These are phyloP conservation scores for Botrytis hyacinthi DNA, from an alignment of 2,329 filamentous ascomycete genomes.

Conservation along the genomic window DNA sequence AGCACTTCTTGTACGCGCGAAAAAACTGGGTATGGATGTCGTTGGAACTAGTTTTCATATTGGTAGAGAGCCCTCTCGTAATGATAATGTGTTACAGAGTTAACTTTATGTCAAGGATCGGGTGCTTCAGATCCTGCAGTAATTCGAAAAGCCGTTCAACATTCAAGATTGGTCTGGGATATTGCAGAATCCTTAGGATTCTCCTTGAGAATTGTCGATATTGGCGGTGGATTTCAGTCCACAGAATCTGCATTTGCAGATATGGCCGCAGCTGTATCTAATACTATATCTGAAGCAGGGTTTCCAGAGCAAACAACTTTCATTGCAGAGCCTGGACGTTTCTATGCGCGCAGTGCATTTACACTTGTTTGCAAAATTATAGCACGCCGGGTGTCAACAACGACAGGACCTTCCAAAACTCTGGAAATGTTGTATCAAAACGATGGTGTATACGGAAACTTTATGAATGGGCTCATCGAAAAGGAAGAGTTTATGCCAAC, in stretches of 20 bases:
- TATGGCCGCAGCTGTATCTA: not conserved
- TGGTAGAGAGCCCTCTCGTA: not conserved
- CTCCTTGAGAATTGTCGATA: not conserved
- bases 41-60: slow-evolving; percentile 8
- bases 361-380: slow-evolving; percentile 1
- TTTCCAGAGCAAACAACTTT: not conserved
- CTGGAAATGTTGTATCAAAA: slow-evolving; percentile 8
- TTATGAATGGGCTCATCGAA: slow-evolving; percentile 1
- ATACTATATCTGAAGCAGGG: not conserved
- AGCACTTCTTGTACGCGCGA: not conserved
- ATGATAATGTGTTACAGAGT: too few species aligned
- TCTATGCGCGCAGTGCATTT: not conserved
- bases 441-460: not conserved
- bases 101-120: not conserved
- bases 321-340: not conserved
- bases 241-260: not conserved
- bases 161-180: slow-evolving; percentile 2
- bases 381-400: not conserved
- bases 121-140: not conserved
- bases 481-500: not conserved
- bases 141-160: not conserved
- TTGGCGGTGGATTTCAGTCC: slow-evolving; percentile 5
- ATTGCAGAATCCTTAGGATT: not conserved
- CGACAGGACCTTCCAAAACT: not conserved
- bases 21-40: not conserved